phyloP scores from a whole-genome alignment of 768 basidiomycete genomes.

The Kwoniella dejecticola region DNA sequence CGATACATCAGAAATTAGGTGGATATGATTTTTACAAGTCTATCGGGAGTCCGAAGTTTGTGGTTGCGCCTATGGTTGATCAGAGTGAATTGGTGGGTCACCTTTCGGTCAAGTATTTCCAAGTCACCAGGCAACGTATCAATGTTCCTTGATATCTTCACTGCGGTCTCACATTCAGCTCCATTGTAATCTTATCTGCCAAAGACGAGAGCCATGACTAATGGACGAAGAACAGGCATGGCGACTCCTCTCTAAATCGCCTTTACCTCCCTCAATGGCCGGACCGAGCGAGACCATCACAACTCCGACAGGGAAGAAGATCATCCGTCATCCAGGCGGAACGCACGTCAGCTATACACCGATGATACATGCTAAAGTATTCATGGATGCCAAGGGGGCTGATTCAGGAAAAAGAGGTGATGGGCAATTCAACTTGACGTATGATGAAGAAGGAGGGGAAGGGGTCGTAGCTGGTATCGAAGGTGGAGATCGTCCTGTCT shows the following conservation, averaged over 20 bases:
- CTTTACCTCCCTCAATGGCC: constrained; percentile 42
- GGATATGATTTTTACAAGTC: constrained; percentile 85
- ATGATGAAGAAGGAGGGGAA: constrained; percentile 78
- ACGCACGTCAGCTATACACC: constrained; percentile 85
- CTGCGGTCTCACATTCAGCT: neutral
- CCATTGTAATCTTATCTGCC: neutral
- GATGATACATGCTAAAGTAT: constrained; percentile 89
- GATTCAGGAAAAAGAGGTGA: constrained; percentile 25
- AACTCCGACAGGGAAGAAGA: constrained; percentile 11
- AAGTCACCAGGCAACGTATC: too few relatives aligned
- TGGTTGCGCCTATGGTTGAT: constrained; percentile 98
- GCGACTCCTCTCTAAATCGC: constrained; percentile 71
- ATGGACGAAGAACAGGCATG: too few relatives aligned
- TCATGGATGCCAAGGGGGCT: constrained; percentile 21
- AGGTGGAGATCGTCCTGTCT: constrained; percentile 73
- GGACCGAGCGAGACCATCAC: constrained; percentile 32
- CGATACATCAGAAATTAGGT: constrained; percentile 41
- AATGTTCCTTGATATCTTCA: too few relatives aligned
- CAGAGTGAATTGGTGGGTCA: constrained; percentile 86
- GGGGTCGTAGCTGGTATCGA: constrained; percentile 46
- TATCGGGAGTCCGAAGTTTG: constrained; percentile 79
- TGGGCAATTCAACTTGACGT: constrained; percentile 55
- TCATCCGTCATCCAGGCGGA: constrained; percentile 33
- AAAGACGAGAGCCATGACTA: neutral
- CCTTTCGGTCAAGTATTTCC: too few relatives aligned